Evolutionary conservation across 192 early-diverging fungal species (phyloP).

Genomic region (Dissophora globulifera): DNA sequence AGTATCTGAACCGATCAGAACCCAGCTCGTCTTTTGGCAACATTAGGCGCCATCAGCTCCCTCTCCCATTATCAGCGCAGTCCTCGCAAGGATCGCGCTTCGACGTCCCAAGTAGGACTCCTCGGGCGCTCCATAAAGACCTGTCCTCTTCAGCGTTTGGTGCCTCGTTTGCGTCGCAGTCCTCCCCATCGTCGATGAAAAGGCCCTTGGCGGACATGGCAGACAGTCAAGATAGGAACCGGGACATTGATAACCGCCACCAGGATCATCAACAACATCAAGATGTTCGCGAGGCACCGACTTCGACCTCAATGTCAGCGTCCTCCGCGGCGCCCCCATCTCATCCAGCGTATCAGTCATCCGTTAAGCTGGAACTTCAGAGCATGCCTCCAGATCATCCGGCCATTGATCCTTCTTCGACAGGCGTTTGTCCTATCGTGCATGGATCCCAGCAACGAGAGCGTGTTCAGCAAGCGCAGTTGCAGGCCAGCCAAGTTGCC

Average conservation of each 20-base stretch:
- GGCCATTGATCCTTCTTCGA: slow-evolving; percentile 22
- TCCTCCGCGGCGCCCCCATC: background rate
- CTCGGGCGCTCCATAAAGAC: slow-evolving; percentile 33
- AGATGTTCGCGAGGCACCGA: background rate
- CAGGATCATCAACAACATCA: slow-evolving; percentile 46
- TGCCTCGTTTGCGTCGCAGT: slow-evolving; percentile 41
- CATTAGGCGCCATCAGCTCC: slow-evolving; percentile 39
- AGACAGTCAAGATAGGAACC: slow-evolving; percentile 44
- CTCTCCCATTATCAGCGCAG: slow-evolving; percentile 28
- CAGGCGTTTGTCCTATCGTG: slow-evolving; percentile 46
- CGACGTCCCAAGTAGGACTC: slow-evolving; percentile 3
- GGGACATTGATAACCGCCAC: slow-evolving; percentile 49
- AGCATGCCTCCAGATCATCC: slow-evolving; percentile 53
- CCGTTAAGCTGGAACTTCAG: slow-evolving; percentile 35
- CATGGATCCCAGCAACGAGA: slow-evolving; percentile 42
- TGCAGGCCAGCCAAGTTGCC: background rate
- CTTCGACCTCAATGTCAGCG: slow-evolving; percentile 5
- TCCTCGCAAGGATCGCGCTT: slow-evolving; percentile 17
- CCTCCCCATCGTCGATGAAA: slow-evolving; percentile 42
- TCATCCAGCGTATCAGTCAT: slow-evolving; percentile 2
- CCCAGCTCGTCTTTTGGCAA: slow-evolving; percentile 11
- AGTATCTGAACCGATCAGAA: slow-evolving; percentile 41
- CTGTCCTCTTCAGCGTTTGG: slow-evolving; percentile 44
- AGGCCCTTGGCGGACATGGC: slow-evolving; percentile 48
- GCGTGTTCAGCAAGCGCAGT: slow-evolving; percentile 16